Conservation (phyloP, 192 early-diverging fungal genomes). For the Entomortierella parvispora region DNA sequence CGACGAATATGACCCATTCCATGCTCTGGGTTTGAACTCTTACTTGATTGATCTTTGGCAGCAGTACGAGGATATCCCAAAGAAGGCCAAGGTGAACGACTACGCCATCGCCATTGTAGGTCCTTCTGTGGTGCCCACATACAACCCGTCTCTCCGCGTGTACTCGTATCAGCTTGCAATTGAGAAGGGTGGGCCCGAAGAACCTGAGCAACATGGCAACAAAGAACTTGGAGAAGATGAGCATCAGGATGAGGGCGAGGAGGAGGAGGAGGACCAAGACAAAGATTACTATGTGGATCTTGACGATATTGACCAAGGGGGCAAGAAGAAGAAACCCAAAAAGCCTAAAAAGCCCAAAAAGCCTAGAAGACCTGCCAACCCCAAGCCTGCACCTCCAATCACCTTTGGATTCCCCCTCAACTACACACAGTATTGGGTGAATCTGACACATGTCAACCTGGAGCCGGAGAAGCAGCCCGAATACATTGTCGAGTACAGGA, state of each 20-base stretch:
- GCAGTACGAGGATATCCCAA: constrained; percentile 46
- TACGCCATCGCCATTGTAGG: constrained; percentile 61
- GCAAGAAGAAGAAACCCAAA: constrained; percentile 30
- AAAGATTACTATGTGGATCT: neutral
- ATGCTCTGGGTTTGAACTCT: constrained; percentile 28
- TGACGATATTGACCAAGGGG: neutral
- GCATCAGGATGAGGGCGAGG: neutral
- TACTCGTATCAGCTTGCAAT: constrained; percentile 60
- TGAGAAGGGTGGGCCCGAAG: constrained; percentile 11
- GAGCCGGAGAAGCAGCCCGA: constrained; percentile 29
- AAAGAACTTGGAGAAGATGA: constrained; percentile 7
- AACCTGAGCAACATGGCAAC: neutral
- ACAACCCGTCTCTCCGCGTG: constrained; percentile 70
- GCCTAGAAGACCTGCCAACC: constrained; percentile 26
- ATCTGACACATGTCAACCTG: constrained; percentile 47
- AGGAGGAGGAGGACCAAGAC: constrained; percentile 8
- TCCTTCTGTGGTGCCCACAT: constrained; percentile 74
- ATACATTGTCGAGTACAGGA: constrained; percentile 62
- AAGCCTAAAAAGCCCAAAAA: constrained; percentile 44
- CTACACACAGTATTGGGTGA: constrained; percentile 56
- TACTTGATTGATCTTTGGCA: constrained; percentile 55
- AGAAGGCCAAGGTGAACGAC: constrained; percentile 30
- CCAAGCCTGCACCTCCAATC: constrained; percentile 23
- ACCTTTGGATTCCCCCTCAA: constrained; percentile 50
- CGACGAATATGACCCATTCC: constrained; percentile 41